Conservation (phyloP, 345 rosid genomes). For the Eutrema japonicum region DNA sequence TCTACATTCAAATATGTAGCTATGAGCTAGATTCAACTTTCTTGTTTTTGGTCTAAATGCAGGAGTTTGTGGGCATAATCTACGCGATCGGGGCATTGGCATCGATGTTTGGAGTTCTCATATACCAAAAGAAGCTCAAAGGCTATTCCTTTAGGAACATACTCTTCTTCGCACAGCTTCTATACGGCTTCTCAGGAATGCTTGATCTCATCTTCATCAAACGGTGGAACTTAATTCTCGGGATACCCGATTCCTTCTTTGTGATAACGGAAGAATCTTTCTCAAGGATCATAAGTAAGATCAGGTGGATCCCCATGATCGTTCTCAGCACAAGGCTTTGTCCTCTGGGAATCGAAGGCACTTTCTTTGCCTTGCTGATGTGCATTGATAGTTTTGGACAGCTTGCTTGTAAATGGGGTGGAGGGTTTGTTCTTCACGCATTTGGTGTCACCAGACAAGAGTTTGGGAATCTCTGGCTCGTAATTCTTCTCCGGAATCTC, state of each 20-base stretch:
- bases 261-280: slow-evolving; percentile 73
- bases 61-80: slow-evolving; percentile 73
- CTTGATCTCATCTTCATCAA: slow-evolving; percentile 70
- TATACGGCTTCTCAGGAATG: slow-evolving; percentile 67
- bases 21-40: slow-evolving; percentile 4
- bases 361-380: slow-evolving; percentile 77
- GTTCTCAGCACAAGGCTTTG: slow-evolving; percentile 75
- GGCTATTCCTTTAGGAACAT: slow-evolving; percentile 62
- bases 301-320: slow-evolving; percentile 83
- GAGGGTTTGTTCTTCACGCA: slow-evolving; percentile 63
- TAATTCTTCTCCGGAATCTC: slow-evolving; percentile 58
- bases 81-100: slow-evolving; percentile 77
- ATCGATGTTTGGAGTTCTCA: slow-evolving; percentile 72
- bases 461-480: slow-evolving; percentile 69
- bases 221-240: slow-evolving; percentile 65
- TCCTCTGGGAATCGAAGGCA: slow-evolving; percentile 82
- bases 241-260: slow-evolving; percentile 78
- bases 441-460: slow-evolving; percentile 66
- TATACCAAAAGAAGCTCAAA: slow-evolving; percentile 76
- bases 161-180: slow-evolving; percentile 65
- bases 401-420: slow-evolving; percentile 69
- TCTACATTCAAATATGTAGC: background rate
- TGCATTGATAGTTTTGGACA: slow-evolving; percentile 74
- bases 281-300: slow-evolving; percentile 56
- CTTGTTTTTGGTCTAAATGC: slow-evolving; percentile 24